Percentiles rank a stretch among this genome's conserved stretches.
These are phyloP conservation scores for Lepidium didymum DNA, from an alignment of 345 rosid genomes.

Conservation along the genomic window DNA sequence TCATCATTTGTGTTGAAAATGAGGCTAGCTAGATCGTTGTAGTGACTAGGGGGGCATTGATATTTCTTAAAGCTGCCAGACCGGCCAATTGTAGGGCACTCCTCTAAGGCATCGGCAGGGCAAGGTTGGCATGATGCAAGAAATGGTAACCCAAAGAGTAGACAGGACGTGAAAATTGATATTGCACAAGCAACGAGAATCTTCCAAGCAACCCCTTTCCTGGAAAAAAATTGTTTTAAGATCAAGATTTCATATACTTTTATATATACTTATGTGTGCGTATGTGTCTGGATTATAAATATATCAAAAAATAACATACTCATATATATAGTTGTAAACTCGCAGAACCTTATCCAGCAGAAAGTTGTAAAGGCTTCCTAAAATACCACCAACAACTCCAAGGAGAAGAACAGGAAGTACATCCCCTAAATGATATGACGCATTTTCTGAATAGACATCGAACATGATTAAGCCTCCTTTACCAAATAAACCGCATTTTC, in stretches of 20 bases:
- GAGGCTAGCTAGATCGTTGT: constrained; percentile 95
- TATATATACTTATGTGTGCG: not conserved
- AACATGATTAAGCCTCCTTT: constrained; percentile 89
- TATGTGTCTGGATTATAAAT: not conserved
- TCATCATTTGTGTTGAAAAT: constrained; percentile 92
- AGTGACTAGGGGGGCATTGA: constrained; percentile 71
- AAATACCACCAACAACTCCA: constrained; percentile 76
- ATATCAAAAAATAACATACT: constrained; percentile 45
- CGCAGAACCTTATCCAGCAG: constrained; percentile 65
- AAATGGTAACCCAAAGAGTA: constrained; percentile 91
- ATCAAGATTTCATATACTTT: not conserved
- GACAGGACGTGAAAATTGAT: constrained; percentile 74
- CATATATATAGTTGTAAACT: constrained; percentile 53
- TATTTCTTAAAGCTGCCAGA: constrained; percentile 94
- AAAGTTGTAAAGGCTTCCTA: constrained; percentile 77
- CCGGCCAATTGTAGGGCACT: constrained; percentile 87
- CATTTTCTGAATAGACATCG: constrained; percentile 61
- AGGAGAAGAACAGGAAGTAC: constrained; percentile 74
- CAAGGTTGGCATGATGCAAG: constrained; percentile 76
- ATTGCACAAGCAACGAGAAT: constrained; percentile 56
- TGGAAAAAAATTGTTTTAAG: constrained; percentile 18
- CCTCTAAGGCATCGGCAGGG: constrained; percentile 60
- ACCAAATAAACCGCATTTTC: constrained; percentile 86
- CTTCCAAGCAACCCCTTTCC: constrained; percentile 60
- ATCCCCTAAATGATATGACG: constrained; percentile 68